Base-by-base conservation (phyloP, 1,139 yeast species). In the Suhomyces panamericanus region DNA sequence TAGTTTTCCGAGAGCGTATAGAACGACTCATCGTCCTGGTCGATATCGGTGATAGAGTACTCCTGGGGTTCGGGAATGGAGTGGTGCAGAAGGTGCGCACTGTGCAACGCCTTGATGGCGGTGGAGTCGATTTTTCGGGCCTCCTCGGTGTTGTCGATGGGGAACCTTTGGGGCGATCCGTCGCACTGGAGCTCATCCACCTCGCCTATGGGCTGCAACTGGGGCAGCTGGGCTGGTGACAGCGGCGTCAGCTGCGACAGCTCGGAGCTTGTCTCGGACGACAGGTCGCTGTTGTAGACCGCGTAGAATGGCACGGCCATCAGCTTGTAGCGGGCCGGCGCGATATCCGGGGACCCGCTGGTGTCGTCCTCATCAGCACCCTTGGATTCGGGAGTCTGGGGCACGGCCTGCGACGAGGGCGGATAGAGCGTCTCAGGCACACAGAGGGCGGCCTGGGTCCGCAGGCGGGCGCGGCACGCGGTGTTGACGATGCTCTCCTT, bases 241-340 rank as follows among this genome's bases (percentile, higher is more conserved):
- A 26, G 29, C 29, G 29, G 29, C 5, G 29, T 10, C 29, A 26
- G 29, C 12, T 26, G 29, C 13, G 29, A 26, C 12, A 12, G 29
- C n/a, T 26, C 29, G 8, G 29, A 34, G 28, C 14, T 14, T n/a
- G 17, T 24, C 11, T 20, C 36, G 28, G 14, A 42, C 2, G 42
- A 47, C 6, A 39, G 26, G n/a, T 48, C 38, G 14, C 49, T 50
- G 24, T 44, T 49, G 35, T 39, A 49, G 12, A 43, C 50, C 4
- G 49, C 54, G 33, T 51, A 50, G 34, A 49, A 47, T 2, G 51
- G 52, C 17, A 34, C 26, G 17, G 11, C 15, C n/a, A 24, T 34
- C n/a, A 14, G 29, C 17, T 34, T 22, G 16, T 12, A 14, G 5
- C 24, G 20, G 15, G 22, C 11, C 15, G 35, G 11, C 6, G 35